phyloP scores from a whole-genome alignment of 371 early-diverging fungal genomes.

The Nematocida sp. region DNA sequence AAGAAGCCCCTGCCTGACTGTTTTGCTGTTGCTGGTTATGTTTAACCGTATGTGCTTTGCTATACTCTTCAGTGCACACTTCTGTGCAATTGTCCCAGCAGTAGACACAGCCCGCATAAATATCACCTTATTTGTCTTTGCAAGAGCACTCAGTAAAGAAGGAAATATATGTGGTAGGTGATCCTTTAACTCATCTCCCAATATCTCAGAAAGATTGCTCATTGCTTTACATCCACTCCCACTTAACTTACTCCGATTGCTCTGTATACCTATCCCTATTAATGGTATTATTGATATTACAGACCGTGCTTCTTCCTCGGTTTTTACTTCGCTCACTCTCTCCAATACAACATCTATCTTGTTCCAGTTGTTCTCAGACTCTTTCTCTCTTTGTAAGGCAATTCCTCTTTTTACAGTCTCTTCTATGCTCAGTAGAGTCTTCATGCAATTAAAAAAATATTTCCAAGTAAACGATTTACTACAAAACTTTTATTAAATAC shows the following conservation, averaged over 20 bases:
- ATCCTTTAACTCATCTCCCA: constrained; percentile 22
- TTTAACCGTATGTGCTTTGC: not conserved
- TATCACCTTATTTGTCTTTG: constrained; percentile 50
- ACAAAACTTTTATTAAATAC: constrained; percentile 18
- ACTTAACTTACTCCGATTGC: constrained; percentile 54
- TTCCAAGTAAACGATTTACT: not conserved
- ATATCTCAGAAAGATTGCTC: constrained; percentile 18
- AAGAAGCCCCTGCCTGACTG: constrained; percentile 28
- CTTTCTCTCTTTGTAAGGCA: constrained; percentile 47
- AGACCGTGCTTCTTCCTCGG: constrained; percentile 3
- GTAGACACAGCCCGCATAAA: constrained; percentile 27
- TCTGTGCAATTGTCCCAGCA: constrained; percentile 1
- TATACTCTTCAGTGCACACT: constrained; percentile 1
- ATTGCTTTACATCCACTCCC: constrained; percentile 43
- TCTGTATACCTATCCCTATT: constrained; percentile 34
- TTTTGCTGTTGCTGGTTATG: constrained; percentile 11
- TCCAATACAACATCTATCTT: constrained; percentile 49
- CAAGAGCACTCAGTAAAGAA: constrained; percentile 5
- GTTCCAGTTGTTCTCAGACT: constrained; percentile 55
- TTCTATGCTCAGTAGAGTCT: constrained; percentile 29
- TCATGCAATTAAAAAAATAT: constrained; percentile 50
- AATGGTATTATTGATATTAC: constrained; percentile 6
- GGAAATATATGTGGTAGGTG: constrained; percentile 17
- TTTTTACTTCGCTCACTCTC: not conserved
- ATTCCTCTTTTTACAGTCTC: constrained; percentile 15